Evolutionary conservation across 768 basidiomycete species (phyloP).

Genomic region (Tylopilus plumbeoviolaceoides): DNA sequence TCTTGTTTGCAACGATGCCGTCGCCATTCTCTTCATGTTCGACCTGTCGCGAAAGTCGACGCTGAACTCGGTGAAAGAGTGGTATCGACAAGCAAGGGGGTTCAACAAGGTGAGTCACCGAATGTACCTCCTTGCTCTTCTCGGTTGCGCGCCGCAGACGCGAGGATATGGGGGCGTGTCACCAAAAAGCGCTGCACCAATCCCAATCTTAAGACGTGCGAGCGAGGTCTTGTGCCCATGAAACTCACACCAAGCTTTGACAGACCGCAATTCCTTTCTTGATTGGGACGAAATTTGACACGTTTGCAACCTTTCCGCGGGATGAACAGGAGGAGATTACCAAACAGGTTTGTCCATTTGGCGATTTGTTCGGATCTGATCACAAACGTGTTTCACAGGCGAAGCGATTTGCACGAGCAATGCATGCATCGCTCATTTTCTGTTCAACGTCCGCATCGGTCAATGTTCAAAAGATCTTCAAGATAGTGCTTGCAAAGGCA

Average conservation of each 20-base stretch:
- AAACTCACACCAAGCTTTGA: slow-evolving; percentile 15
- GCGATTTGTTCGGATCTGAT: slow-evolving; percentile 3
- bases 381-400: slow-evolving; percentile 49
- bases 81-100: slow-evolving; percentile 98
- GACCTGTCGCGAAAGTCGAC: slow-evolving; percentile 97
- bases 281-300: slow-evolving; percentile 98
- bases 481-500: slow-evolving; percentile 94
- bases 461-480: slow-evolving; percentile 99
- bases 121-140: background rate
- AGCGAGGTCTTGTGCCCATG: slow-evolving; percentile 4
- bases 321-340: slow-evolving; percentile 99
- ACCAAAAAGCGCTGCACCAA: background rate
- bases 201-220: slow-evolving; percentile 1
- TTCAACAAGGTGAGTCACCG: slow-evolving; percentile 85
- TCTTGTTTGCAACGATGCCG: slow-evolving; percentile 98
- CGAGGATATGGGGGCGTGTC: background rate
- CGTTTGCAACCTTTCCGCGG: slow-evolving; percentile 89
- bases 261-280: slow-evolving; percentile 98
- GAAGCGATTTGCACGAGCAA: slow-evolving; percentile 96
- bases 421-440: slow-evolving; percentile 99
- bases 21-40: slow-evolving; percentile 99
- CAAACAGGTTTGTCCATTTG: slow-evolving; percentile 66
- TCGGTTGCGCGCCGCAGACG: background rate
- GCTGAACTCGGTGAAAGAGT: slow-evolving; percentile 97
- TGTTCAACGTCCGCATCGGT: slow-evolving; percentile 98